Base-by-base conservation (phyloP, 192 early-diverging fungal genomes). In the Coemansia sp. region DNA sequence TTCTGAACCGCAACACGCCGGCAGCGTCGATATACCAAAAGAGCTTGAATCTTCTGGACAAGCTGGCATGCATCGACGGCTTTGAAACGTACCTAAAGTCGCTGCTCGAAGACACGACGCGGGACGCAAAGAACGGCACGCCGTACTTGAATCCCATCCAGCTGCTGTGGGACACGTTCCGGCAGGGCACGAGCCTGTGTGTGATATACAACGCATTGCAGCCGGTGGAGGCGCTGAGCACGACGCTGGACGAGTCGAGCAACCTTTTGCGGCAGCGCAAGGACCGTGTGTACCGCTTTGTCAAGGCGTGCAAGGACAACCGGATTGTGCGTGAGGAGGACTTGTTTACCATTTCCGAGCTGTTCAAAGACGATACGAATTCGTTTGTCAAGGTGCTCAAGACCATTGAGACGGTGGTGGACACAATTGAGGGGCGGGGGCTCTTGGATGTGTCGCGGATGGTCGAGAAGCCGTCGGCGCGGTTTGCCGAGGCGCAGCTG, bases 311-410 rank as follows among this genome's bases (percentile, higher is more conserved):
- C 80, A 88, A 90, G 55, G 82, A 86, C 37, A 86, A 93, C 67
- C 83, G 90, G 1, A 68, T 92, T 53, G 82, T 87, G n/a, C 80
- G 77, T 29, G 86, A 95, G 38, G 89, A 94, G 53, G 83, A 90
- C 62, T 72, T 92, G 23, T 93, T 95, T 75, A 86, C 89, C 41
- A 87, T 97, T 54, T 85, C 92, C 5, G 93, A 95, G 55, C 77
- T 97, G 35, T 94, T 89, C 73, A 88, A 91, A 59, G 94, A 97
- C 70, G 93, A 98, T 70, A 98, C 94, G 32, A 96, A 95, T 76
- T 91, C 88, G 62, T 94, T 97, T 73, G 90, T 98, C 62, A 98
- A 94, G 87, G 95, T 95, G 19, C 84, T 97, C 35, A 89, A 94
- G 56, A 90, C 90, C 7, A 87, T 98, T 5, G 84, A 87, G 51